phyloP scores from a whole-genome alignment of 1,284 basidiomycete species.

The Leccinum pachyderme region DNA sequence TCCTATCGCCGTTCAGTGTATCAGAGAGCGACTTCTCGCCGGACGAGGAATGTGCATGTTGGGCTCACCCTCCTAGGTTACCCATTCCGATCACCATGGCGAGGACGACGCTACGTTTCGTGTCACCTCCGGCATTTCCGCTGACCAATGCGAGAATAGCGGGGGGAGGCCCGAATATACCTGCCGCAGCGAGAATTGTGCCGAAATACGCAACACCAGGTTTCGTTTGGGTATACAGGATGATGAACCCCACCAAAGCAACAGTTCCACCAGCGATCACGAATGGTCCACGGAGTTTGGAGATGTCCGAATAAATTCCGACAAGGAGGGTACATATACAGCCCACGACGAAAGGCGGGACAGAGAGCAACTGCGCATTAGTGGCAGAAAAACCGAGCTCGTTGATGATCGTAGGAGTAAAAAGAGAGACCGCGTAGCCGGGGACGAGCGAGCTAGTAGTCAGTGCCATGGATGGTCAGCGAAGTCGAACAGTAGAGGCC shows the following conservation, averaged over 20 bases:
- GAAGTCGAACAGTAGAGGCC: not conserved
- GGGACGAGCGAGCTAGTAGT: not conserved
- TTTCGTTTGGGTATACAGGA: not conserved
- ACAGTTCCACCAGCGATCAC: not conserved
- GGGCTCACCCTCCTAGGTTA: constrained; percentile 46
- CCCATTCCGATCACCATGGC: constrained; percentile 45
- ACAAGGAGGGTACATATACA: not conserved
- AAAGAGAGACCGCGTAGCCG: not conserved
- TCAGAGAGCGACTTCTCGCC: not conserved
- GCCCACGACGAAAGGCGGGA: not conserved
- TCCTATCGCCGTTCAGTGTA: constrained; percentile 16
- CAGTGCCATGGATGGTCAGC: not conserved
- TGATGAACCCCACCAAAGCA: not conserved
- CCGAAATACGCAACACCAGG: not conserved
- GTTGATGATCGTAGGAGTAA: not conserved
- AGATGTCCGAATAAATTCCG: not conserved
- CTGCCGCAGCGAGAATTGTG: not conserved
- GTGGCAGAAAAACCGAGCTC: constrained; percentile 1
- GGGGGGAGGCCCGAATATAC: not conserved
- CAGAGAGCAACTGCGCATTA: not conserved
- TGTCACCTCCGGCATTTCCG: not conserved
- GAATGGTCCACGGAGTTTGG: not conserved
- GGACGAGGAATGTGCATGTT: not conserved
- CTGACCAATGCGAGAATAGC: not conserved
- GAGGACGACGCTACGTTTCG: not conserved